Evolutionary conservation across 1,139 yeast genomes (phyloP).

Genomic region (Pichia sp.): DNA sequence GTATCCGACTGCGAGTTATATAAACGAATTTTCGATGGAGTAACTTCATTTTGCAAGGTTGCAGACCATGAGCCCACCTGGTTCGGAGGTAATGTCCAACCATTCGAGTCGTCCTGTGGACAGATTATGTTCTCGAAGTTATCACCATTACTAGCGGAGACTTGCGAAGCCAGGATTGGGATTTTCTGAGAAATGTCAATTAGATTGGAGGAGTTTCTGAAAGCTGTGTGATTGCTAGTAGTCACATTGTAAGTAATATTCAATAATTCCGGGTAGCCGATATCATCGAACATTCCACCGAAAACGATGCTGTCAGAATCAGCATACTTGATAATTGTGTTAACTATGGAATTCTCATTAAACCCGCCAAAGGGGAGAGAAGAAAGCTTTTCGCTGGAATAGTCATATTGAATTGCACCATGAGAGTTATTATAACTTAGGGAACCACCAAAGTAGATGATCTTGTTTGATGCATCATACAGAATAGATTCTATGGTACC

Average conservation of each 20-base stretch:
- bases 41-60: conserved; percentile 46
- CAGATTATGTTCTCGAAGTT: conserved; percentile 48
- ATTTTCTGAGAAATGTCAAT: conserved; percentile 15
- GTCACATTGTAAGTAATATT: conserved; percentile 27
- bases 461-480: conserved; percentile 38
- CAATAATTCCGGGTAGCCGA: conserved; percentile 48
- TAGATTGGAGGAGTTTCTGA: conserved; percentile 20
- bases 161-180: conserved; percentile 5
- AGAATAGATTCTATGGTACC: conserved; percentile 52
- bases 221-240: conserved; percentile 14
- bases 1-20: conserved; percentile 50
- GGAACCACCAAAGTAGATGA: conserved; percentile 77
- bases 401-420: conserved; percentile 65
- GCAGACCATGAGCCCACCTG: conserved; percentile 67
- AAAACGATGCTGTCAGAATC: conserved; percentile 51
- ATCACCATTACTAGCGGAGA: conserved; percentile 10
- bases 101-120: conserved; percentile 37
- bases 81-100: conserved; percentile 50
- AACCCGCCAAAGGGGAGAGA: conserved; percentile 75
- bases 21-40: conserved; percentile 70
- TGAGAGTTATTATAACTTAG: conserved; percentile 46
- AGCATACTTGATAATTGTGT: conserved; percentile 53
- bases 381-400: conserved; percentile 34
- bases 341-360: conserved; percentile 49
- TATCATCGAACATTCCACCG: conserved; percentile 66